Base-by-base conservation (phyloP, 2,329 filamentous ascomycete species). In the Diaporthe sp. region DNA sequence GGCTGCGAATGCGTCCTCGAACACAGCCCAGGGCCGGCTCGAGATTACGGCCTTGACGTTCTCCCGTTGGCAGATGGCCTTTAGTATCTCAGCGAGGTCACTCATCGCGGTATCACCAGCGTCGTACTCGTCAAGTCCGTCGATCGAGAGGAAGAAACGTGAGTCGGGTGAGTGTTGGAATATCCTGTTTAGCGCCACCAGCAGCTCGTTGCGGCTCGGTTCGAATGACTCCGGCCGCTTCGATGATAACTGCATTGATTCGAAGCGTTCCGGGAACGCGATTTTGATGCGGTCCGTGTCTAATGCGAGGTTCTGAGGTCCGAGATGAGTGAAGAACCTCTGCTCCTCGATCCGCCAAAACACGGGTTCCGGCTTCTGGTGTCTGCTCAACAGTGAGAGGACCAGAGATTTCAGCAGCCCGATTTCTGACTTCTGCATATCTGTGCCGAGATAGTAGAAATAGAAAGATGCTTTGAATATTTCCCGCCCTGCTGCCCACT, bases 251-350 rank as follows among this genome's bases (percentile, higher is more conserved):
- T 50, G 61, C 42, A 66, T 66, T 7, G 42, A 66, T 2, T 50
- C 42, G 19, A 66, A 66, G 61, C 61, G 61, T 30, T 50, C 61
- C 6, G 61, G 30, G 22, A 50, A 66, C 12, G 40, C 60, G 28
- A 50, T 17, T 6, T 47, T 66, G 60, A 66, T 35, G 5, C 60
- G 60, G 10, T 50, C 60, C 22, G 60, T 33, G 28, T 33, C 28
- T 17, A 66, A 15, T 8, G 60, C 60, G 17, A 66, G 60, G 0
- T 47, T 47, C 9, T n/a, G 40, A 1, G 60, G n/a, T 8, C 60
- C 60, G 12, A 66, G 60, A 5, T 66, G 60, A n/a, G 60, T 66
- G 42, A 66, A 66, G 12, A 66, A 66, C 19, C 60, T 66, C 60
- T 47, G 60, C 28, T 66, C 60, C 42, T 50, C 28, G 28, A 12